These are phyloP conservation scores for Hypoxylon lenormandii DNA, from an alignment of 495 filamentous ascomycete genomes.

Conservation along the genomic window DNA sequence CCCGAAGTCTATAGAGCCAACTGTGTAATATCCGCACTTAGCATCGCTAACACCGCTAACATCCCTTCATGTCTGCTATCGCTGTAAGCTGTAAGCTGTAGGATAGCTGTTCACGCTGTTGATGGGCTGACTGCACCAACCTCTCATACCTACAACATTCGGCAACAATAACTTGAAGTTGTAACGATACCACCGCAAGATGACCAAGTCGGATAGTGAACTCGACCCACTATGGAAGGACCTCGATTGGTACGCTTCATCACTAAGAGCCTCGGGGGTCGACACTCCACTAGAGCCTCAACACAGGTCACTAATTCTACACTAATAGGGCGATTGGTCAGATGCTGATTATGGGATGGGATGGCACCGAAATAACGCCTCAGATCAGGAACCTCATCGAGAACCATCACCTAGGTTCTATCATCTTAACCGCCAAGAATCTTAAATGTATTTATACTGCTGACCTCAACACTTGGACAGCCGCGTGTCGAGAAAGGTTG, in stretches of 20 bases:
- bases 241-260: conserved; percentile 66
- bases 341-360: conserved; percentile 95
- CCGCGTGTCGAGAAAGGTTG: conserved; percentile 19
- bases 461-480: conserved; percentile 2
- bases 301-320: conserved; percentile 43
- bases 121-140: conserved; percentile 27
- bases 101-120: conserved; percentile 11
- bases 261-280: conserved; percentile 22
- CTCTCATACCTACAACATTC: conserved; percentile 14
- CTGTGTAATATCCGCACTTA: conserved; percentile 14
- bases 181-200: conserved; percentile 46
- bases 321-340: conserved; percentile 77
- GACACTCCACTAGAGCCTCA: conserved; percentile 22
- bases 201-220: conserved; percentile 62
- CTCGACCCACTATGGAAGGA: conserved; percentile 78
- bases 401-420: conserved; percentile 83
- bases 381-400: conserved; percentile 87
- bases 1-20: conserved; percentile 21
- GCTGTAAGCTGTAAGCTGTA: conserved; percentile 2
- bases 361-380: conserved; percentile 86
- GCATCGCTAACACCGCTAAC: neutral
- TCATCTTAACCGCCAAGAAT: conserved; percentile 89
- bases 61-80: conserved; percentile 10
- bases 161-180: conserved; percentile 26
- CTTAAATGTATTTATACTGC: conserved; percentile 76